Base-by-base conservation (phyloP, 192 early-diverging fungal genomes). In the Umbelopsis sp. region DNA sequence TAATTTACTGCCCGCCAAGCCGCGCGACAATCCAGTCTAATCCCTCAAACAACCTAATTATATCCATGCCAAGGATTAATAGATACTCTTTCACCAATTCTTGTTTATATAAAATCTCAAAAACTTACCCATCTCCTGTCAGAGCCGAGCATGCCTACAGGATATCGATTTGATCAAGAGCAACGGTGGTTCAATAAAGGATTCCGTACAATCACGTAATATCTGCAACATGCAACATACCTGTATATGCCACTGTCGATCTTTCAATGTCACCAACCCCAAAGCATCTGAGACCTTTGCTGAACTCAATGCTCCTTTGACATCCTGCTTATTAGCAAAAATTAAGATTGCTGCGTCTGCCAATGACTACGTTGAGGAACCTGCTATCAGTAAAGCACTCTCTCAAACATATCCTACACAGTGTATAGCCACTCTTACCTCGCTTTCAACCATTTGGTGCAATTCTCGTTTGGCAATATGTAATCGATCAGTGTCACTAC, bases 241-340 rank as follows among this genome's bases (percentile, higher is more conserved):
- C 76, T 91, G 89, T 54, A 91, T 91, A 73, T 91, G 89, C 90
- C 90, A 91, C 74, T 89, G 87, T 41, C 87, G 69, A 75, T 91
- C 90, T 52, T 89, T 85, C 56, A 91, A 72, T 25, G 76, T 80
- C 2, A 83, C 79, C 36, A 91, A 70, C 4, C 77, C 83, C 70
- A 91, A 72, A 20, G 84, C 81, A 26, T 91, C 87, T 2, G 90
- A 90, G 22, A 91, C 87, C 71, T 89, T 76, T 21, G 84, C 83
- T 50, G 90, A 89, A 34, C 74, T 77, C 56, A 91, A 53, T 65
- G 90, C 86, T 20, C 85, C 88, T 44, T 86, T 88, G 22, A 87
- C 81, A 69, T 91, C 90, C 72, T 91, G 90, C 44, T 91, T 91
- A 71, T 91, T 91, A 16, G 90, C 89, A 76, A 88, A 91, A 3